Evolutionary conservation across 352 stramenopile species (phyloP).

Genomic region (Phytopythium kandeliae): DNA sequence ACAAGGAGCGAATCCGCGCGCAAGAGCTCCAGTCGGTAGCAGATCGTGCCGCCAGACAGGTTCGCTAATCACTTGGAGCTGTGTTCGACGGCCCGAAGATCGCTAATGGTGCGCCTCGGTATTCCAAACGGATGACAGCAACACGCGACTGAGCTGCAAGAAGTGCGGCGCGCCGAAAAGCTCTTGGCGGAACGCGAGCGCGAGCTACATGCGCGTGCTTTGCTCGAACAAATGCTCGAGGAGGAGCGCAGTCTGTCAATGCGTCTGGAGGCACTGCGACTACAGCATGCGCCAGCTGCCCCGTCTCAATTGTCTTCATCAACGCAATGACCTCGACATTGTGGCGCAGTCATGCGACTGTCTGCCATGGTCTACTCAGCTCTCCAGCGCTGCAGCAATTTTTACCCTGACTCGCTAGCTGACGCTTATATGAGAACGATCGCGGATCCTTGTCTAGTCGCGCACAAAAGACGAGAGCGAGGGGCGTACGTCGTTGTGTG

Average conservation of each 20-base stretch:
- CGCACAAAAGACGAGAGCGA: slow-evolving; percentile 40
- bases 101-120: background rate
- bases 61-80: background rate
- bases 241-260: slow-evolving; percentile 51
- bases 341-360: too few relatives aligned
- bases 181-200: slow-evolving; percentile 30
- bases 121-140: slow-evolving; percentile 14
- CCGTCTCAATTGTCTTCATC: slow-evolving; percentile 6
- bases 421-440: too few relatives aligned
- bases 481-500: slow-evolving; percentile 39
- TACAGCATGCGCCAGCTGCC: slow-evolving; percentile 48
- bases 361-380: too few relatives aligned
- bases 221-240: slow-evolving; percentile 42
- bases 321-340: background rate
- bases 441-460: slow-evolving; percentile 7
- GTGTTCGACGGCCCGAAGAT: background rate
- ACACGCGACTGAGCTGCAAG: slow-evolving; percentile 25
- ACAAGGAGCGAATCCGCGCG: slow-evolving; percentile 44
- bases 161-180: slow-evolving; percentile 32
- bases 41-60: slow-evolving; percentile 33
- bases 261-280: slow-evolving; percentile 44
- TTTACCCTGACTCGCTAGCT: too few relatives aligned
- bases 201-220: slow-evolving; percentile 26
- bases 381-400: too few relatives aligned
- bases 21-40: slow-evolving; percentile 32